A percentile compares a stretch with the other conserved stretches of the same genome.
Conservation (phyloP, 2,329 filamentous ascomycete species). For the Decorospora gaudefroyi region DNA sequence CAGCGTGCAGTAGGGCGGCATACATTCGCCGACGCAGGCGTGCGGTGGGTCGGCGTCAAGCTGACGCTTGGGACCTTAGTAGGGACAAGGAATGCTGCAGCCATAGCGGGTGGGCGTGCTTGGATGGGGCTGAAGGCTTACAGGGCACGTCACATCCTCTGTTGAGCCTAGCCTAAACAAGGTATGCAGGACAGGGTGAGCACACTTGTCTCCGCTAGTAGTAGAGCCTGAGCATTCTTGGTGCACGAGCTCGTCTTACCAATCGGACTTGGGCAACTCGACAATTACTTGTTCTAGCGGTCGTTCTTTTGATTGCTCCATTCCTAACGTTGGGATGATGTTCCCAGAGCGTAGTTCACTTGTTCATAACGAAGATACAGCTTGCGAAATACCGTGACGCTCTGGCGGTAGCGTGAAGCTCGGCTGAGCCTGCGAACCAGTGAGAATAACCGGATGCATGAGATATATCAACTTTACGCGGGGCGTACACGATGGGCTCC, state of each 20-base stretch:
- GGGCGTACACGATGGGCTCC: conserved; percentile 14
- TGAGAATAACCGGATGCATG: conserved; percentile 25
- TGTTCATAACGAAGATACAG: not conserved
- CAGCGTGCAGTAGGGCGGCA: conserved; percentile 25
- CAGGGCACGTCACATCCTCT: conserved; percentile 27
- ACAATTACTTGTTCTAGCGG: not conserved
- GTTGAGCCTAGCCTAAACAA: conserved; percentile 30
- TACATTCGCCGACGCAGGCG: conserved; percentile 32
- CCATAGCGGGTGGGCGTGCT: conserved; percentile 31
- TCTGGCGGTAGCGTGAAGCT: conserved; percentile 19
- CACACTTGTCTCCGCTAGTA: conserved; percentile 21
- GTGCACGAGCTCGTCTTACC: conserved; percentile 7
- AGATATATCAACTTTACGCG: conserved; percentile 31
- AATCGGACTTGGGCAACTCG: not conserved
- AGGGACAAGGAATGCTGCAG: conserved; percentile 38
- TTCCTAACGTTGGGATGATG: not conserved
- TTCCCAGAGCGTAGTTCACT: not conserved
- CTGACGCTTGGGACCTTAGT: conserved; percentile 38
- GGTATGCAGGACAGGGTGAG: conserved; percentile 30
- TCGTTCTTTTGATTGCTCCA: not conserved
- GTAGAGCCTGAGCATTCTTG: conserved; percentile 22
- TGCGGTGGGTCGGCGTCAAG: conserved; percentile 36
- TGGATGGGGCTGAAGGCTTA: conserved; percentile 46
- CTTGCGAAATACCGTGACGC: conserved; percentile 12
- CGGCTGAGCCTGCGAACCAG: conserved; percentile 23